A percentile compares a stretch with the other conserved stretches of the same genome.
phyloP scores from a whole-genome alignment of 1,139 yeast genomes.

The Blastobotrys ciferrii region DNA sequence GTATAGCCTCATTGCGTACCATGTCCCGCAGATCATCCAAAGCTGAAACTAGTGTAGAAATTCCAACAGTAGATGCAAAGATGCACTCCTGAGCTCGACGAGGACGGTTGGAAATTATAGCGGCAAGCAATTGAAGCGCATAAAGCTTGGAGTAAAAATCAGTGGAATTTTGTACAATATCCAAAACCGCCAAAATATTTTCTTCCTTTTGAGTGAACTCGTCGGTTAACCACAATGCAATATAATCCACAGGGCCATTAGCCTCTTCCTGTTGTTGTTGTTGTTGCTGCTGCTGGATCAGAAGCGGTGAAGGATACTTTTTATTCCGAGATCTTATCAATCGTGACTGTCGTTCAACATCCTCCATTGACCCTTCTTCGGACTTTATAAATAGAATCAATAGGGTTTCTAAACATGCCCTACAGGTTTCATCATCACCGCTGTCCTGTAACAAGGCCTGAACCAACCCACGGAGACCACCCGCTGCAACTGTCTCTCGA shows the following conservation, averaged over 20 bases:
- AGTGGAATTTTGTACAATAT: conserved; percentile 48
- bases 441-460: conserved; percentile 63
- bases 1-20: conserved; percentile 78
- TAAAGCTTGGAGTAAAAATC: conserved; percentile 80
- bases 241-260: conserved; percentile 48
- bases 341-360: conserved; percentile 35
- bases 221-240: conserved; percentile 93
- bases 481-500: conserved; percentile 86
- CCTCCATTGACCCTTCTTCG: conserved; percentile 45
- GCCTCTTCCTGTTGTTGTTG: conserved; percentile 20
- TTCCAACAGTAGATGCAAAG: conserved; percentile 71
- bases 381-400: conserved; percentile 63
- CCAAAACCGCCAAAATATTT: conserved; percentile 56
- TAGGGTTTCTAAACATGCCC: conserved; percentile 82
- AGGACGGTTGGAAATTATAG: conserved; percentile 76
- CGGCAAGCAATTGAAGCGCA: conserved; percentile 80
- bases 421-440: conserved; percentile 69
- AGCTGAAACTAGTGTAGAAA: conserved; percentile 68
- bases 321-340: conserved; percentile 34
- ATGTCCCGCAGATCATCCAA: conserved; percentile 62
- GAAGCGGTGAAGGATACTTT: conserved; percentile 43
- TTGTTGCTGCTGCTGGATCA: not conserved
- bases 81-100: conserved; percentile 71
- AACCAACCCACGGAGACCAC: conserved; percentile 77
- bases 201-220: conserved; percentile 68